Evolutionary conservation across 2,329 filamentous ascomycete species (phyloP).

Genomic region (Blumeria hordei): DNA sequence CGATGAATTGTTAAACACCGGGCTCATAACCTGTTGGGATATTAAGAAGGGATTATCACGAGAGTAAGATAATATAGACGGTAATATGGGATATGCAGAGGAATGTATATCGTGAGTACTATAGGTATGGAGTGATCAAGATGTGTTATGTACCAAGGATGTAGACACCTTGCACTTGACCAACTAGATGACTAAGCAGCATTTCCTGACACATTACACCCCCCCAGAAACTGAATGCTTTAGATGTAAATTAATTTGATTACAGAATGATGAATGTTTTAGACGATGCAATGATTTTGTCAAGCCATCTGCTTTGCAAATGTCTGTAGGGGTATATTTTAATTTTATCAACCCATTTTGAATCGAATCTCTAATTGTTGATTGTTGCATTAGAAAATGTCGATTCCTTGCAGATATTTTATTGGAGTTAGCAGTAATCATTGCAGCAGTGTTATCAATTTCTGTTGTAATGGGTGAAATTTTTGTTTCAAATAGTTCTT

Average conservation of each 20-base stretch:
- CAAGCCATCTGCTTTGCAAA: neutral
- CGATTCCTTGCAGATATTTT: neutral
- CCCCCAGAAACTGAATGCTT: slow-evolving; percentile 1
- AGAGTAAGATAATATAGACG: too few species aligned
- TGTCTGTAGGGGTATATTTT: neutral
- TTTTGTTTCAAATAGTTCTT: neutral
- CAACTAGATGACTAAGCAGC: too few species aligned
- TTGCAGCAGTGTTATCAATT: neutral
- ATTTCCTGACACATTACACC: too few species aligned
- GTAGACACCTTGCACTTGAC: too few species aligned
- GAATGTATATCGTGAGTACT: too few species aligned
- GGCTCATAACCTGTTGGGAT: too few species aligned
- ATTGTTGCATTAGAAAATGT: neutral
- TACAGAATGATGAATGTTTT: neutral
- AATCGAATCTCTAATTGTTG: neutral
- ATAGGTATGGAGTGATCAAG: too few species aligned
- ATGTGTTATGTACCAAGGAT: too few species aligned
- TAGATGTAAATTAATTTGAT: neutral
- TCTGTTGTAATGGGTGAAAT: neutral
- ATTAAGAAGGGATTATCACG: too few species aligned
- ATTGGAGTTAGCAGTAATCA: neutral
- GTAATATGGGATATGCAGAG: too few species aligned
- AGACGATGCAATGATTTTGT: neutral
- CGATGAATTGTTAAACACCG: too few species aligned
- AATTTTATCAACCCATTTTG: neutral